Conservation (phyloP, 139 green algal genomes). For the Asterochloris sp. region DNA sequence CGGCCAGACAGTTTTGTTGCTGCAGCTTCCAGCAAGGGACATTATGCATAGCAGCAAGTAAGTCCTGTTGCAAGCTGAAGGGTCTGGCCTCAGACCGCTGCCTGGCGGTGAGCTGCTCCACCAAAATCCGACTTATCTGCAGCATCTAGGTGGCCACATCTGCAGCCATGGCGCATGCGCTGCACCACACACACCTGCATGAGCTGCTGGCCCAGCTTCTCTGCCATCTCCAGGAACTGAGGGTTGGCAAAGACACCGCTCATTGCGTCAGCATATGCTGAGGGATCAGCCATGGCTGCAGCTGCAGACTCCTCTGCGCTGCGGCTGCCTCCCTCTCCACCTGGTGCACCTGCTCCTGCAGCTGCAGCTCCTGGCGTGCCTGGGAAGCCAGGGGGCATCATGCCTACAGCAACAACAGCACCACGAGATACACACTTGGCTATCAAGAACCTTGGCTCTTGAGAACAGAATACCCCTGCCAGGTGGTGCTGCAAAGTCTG, state of each 20-base stretch:
- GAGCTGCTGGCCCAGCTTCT: conserved; percentile 81
- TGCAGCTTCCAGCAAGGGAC: no score
- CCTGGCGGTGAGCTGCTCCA: no score
- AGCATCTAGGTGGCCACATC: no score
- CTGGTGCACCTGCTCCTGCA: conserved; percentile 8
- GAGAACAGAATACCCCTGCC: no score
- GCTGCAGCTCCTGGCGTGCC: conserved; percentile 11
- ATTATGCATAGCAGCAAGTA: no score
- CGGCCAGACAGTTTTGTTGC: no score
- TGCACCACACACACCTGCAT: conserved; percentile 47
- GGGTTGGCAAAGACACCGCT: conserved; percentile 72
- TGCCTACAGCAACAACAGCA: not conserved
- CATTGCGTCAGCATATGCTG: conserved; percentile 79
- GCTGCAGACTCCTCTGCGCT: not conserved
- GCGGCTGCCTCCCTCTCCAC: conserved; percentile 14
- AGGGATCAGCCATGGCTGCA: conserved; percentile 42
- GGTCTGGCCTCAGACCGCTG: no score
- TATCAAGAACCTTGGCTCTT: no score
- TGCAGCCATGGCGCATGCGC: no score
- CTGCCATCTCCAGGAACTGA: conserved; percentile 79
- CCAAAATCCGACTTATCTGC: no score
- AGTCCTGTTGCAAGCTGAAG: not conserved
- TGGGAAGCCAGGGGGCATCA: not conserved
- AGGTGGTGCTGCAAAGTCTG: not conserved
- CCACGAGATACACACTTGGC: not conserved